Conservation (phyloP, 768 basidiomycete species). For the Boletus fagicola region DNA sequence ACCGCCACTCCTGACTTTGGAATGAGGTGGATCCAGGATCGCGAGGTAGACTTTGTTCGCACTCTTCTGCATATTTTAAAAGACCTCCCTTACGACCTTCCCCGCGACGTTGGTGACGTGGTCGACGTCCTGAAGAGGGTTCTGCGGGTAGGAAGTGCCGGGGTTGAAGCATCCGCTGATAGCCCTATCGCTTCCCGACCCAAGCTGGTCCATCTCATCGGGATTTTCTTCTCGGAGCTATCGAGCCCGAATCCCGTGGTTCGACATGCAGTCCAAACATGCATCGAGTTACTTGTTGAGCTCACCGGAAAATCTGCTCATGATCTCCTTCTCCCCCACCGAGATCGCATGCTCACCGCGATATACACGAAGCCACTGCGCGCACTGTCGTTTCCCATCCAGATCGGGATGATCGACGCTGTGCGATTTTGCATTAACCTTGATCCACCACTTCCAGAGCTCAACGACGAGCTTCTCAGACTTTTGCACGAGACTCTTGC, state of each 20-base stretch:
- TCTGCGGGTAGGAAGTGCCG: conserved; percentile 56
- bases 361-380: conserved; percentile 97
- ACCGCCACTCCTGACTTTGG: conserved; percentile 68
- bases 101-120: conserved; percentile 76
- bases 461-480: conserved; percentile 89
- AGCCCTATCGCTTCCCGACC: conserved; percentile 42
- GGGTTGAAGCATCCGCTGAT: conserved; percentile 47
- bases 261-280: conserved; percentile 78
- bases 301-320: conserved; percentile 67
- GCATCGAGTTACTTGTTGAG: conserved; percentile 74
- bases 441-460: conserved; percentile 84
- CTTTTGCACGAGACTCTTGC: conserved; percentile 92
- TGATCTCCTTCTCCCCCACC: conserved; percentile 80
- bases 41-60: conserved; percentile 87
- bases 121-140: conserved; percentile 71
- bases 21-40: conserved; percentile 76
- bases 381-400: conserved; percentile 90
- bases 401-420: conserved; percentile 97
- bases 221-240: conserved; percentile 85
- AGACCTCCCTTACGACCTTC: conserved; percentile 88
- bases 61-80: conserved; percentile 90
- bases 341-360: conserved; percentile 81
- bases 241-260: conserved; percentile 84
- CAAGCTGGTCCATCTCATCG: conserved; percentile 66
- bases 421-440: conserved; percentile 91